Evolutionary conservation across 768 basidiomycete species (phyloP).

Genomic region (Leucosporidium yakuticum): DNA sequence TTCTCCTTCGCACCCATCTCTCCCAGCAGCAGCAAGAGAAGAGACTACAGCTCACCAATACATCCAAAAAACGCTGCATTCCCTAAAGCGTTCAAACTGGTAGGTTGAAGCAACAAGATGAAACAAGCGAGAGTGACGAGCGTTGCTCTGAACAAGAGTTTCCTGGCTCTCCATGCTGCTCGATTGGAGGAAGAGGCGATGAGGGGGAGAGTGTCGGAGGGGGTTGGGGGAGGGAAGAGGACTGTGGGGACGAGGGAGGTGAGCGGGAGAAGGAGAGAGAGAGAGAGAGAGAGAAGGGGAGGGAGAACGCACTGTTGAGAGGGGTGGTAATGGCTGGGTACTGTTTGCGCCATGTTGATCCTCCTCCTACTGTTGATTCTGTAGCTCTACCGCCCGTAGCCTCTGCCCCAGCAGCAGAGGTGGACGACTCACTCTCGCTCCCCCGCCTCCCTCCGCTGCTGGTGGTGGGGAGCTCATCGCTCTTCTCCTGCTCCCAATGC

Average conservation of each 20-base stretch:
- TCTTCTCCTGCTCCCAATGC: too few species aligned
- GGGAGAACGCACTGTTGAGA: too few species aligned
- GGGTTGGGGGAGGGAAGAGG: not conserved
- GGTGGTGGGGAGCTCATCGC: too few species aligned
- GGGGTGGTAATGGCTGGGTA: too few species aligned
- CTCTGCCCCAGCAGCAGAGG: too few species aligned
- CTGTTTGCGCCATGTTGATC: too few species aligned
- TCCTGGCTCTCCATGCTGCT: slow-evolving; percentile 12
- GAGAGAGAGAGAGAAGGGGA: too few species aligned
- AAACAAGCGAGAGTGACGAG: slow-evolving; percentile 14
- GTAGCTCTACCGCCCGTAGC: too few species aligned
- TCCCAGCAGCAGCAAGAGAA: not conserved
- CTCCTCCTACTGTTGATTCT: too few species aligned
- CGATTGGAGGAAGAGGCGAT: not conserved
- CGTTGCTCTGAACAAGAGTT: slow-evolving; percentile 7
- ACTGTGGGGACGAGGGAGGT: not conserved
- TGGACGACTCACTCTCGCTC: too few species aligned
- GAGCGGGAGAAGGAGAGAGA: too few species aligned
- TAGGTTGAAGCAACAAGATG: slow-evolving; percentile 14
- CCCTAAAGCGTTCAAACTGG: slow-evolving; percentile 4
- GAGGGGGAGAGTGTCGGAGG: not conserved
- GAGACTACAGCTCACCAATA: not conserved
- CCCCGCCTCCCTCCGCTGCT: too few species aligned
- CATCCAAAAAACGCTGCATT: slow-evolving; percentile 23
- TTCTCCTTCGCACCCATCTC: not conserved